A percentile compares a stretch with the other conserved stretches of the same genome.
Evolutionary conservation across 2,329 filamentous ascomycete species (phyloP).

Genomic region (Decorospora gaudefroyi): DNA sequence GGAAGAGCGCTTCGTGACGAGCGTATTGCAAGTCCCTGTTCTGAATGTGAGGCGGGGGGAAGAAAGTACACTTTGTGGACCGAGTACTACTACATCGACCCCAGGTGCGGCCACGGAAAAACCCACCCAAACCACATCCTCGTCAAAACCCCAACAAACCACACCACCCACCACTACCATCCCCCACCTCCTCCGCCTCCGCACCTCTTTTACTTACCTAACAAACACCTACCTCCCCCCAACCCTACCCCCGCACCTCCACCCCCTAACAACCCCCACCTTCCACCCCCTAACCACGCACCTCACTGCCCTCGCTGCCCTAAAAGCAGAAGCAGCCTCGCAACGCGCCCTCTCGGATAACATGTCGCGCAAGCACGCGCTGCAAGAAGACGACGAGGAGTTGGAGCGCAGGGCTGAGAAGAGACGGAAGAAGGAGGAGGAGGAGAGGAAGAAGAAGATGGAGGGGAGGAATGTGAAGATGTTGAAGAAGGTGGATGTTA

Average conservation of each 20-base stretch:
- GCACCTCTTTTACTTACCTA: slow-evolving; percentile 68
- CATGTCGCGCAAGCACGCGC: slow-evolving; percentile 65
- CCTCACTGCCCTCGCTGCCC: slow-evolving; percentile 65
- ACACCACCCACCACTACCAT: slow-evolving; percentile 53
- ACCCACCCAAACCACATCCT: slow-evolving; percentile 16
- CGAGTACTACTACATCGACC: slow-evolving; percentile 47
- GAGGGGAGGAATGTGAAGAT: slow-evolving; percentile 77
- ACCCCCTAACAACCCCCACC: slow-evolving; percentile 55
- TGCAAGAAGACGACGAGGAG: slow-evolving; percentile 63
- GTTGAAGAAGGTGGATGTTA: slow-evolving; percentile 86
- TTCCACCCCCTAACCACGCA: slow-evolving; percentile 75
- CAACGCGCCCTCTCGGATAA: slow-evolving; percentile 71
- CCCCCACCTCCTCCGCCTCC: slow-evolving; percentile 64
- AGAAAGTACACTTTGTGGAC: too few species aligned
- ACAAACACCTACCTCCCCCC: slow-evolving; percentile 61
- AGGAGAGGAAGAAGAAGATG: slow-evolving; percentile 81
- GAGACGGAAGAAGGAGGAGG: slow-evolving; percentile 83
- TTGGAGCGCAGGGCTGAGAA: slow-evolving; percentile 65
- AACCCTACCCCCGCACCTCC: slow-evolving; percentile 52
- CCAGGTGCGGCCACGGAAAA: slow-evolving; percentile 27
- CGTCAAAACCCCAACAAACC: slow-evolving; percentile 19
- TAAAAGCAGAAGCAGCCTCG: slow-evolving; percentile 73
- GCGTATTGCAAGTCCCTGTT: slow-evolving; percentile 75
- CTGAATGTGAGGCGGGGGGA: slow-evolving; percentile 67
- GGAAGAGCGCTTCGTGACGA: slow-evolving; percentile 81